These are phyloP conservation scores for Beauveria medogensis DNA, from an alignment of 2,329 filamentous ascomycete genomes.

Conservation along the genomic window DNA sequence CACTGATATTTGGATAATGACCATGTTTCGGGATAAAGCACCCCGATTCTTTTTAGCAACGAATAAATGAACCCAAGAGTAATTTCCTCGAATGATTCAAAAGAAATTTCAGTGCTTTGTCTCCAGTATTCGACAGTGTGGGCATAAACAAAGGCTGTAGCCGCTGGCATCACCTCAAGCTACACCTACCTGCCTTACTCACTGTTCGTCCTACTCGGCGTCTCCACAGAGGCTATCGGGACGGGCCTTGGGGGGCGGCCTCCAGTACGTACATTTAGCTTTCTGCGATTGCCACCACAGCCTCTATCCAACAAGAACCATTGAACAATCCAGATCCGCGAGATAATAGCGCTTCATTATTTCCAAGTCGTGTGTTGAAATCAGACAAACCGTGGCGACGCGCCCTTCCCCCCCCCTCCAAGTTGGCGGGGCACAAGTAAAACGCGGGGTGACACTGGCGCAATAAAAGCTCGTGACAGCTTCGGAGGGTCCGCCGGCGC, in stretches of 20 bases:
- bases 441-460: constrained; percentile 2
- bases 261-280: neutral
- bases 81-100: too few relatives aligned
- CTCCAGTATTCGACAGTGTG: too few relatives aligned
- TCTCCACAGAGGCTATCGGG: neutral
- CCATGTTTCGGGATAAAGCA: too few relatives aligned
- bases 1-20: neutral
- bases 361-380: neutral
- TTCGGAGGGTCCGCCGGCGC: neutral
- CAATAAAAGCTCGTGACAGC: constrained; percentile 2
- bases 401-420: neutral
- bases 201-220: neutral
- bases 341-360: neutral
- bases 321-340: neutral
- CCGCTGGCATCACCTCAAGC: neutral
- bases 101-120: too few relatives aligned
- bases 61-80: too few relatives aligned
- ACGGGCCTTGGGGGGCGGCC: neutral
- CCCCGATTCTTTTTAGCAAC: too few relatives aligned
- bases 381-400: neutral
- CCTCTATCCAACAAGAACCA: too few relatives aligned
- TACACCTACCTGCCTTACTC: neutral
- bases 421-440: constrained; percentile 2
- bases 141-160: too few relatives aligned
- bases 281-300: too few relatives aligned